These are phyloP conservation scores for Sicyos edulis DNA, from an alignment of 306 rosid genomes.

Conservation along the genomic window DNA sequence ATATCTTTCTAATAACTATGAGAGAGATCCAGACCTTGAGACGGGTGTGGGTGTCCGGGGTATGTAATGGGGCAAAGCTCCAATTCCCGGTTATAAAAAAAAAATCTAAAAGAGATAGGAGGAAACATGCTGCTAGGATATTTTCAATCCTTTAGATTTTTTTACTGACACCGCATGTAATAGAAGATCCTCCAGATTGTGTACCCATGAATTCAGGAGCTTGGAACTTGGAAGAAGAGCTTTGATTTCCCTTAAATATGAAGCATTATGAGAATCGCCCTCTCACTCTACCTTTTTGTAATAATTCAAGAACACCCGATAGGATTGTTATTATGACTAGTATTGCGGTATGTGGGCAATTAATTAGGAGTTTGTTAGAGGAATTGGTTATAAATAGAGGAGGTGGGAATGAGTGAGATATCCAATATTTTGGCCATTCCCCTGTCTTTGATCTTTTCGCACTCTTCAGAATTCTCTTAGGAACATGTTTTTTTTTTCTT, in stretches of 20 bases:
- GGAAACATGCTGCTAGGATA: background rate
- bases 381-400: no score
- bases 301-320: background rate
- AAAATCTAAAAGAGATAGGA: background rate
- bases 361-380: no score
- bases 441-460: no score
- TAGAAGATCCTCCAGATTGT: constrained; percentile 1
- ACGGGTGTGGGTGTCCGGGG: no score
- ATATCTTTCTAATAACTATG: background rate
- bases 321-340: no score
- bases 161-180: background rate
- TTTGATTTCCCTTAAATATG: background rate
- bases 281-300: background rate
- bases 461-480: background rate
- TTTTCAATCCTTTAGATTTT: background rate
- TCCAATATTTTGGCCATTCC: no score
- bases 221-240: constrained; percentile 1
- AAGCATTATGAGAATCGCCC: background rate
- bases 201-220: background rate
- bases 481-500: background rate
- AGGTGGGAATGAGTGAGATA: no score
- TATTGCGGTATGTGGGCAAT: no score
- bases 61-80: no score
- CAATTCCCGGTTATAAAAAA: no score
- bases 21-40: no score